Conservation (phyloP, 371 early-diverging fungal genomes). For the Batkoa obscura region DNA sequence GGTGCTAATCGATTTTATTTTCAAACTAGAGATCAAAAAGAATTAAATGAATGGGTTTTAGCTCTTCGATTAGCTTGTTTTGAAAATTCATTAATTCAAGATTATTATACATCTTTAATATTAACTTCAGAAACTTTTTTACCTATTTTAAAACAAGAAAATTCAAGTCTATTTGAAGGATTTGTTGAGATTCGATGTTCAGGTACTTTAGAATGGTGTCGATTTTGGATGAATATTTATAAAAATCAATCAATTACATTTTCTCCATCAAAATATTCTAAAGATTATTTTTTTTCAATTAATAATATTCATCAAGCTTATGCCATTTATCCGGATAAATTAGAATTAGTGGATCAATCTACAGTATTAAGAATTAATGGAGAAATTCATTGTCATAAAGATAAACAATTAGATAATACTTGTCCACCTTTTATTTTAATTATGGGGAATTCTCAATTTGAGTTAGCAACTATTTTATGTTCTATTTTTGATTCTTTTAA, state of each 20-base stretch:
- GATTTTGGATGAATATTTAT: slow-evolving; percentile 32
- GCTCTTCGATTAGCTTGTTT: slow-evolving; percentile 54
- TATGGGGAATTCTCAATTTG: slow-evolving; percentile 20
- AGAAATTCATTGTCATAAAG: neutral
- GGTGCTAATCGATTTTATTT: slow-evolving; percentile 32
- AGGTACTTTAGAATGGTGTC: slow-evolving; percentile 36
- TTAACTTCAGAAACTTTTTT: slow-evolving; percentile 9
- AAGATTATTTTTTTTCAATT: slow-evolving; percentile 23
- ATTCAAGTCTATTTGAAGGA: slow-evolving; percentile 9
- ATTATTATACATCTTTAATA: slow-evolving; percentile 12
- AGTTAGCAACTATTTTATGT: slow-evolving; percentile 19
- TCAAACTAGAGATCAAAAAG: slow-evolving; percentile 26
- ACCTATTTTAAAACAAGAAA: slow-evolving; percentile 3
- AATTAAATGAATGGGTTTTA: slow-evolving; percentile 26
- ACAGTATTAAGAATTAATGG: slow-evolving; percentile 25
- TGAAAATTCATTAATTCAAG: slow-evolving; percentile 44
- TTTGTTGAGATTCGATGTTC: slow-evolving; percentile 30
- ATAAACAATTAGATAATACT: slow-evolving; percentile 1
- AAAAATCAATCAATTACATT: slow-evolving; percentile 22
- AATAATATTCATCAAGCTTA: slow-evolving; percentile 36
- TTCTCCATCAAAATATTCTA: slow-evolving; percentile 30
- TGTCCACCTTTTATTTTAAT: slow-evolving; percentile 16
- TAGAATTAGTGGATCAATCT: slow-evolving; percentile 21
- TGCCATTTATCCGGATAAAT: slow-evolving; percentile 44
- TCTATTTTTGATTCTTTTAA: slow-evolving; percentile 23